A percentile compares a stretch with the other conserved stretches of the same genome.
phyloP scores from a whole-genome alignment of 257 asterid genomes.

The Fraxinus americana region DNA sequence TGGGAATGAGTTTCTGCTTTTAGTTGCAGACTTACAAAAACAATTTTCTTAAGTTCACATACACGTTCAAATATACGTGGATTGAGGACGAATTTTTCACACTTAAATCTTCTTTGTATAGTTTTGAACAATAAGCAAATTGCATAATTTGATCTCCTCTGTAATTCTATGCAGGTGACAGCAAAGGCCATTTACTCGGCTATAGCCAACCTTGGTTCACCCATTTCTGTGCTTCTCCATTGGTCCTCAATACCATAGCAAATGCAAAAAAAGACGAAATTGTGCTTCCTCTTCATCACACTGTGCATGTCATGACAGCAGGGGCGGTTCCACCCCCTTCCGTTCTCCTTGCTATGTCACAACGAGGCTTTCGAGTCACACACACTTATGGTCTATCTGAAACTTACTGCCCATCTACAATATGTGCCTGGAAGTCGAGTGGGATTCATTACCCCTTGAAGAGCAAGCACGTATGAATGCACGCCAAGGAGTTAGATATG shows the following conservation, averaged over 20 bases:
- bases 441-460: constrained; percentile 73
- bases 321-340: constrained; percentile 97
- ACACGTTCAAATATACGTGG: not conserved
- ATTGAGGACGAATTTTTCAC: not conserved
- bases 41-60: not conserved
- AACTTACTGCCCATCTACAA: constrained; percentile 86
- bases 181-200: constrained; percentile 89
- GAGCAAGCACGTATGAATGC: constrained; percentile 79
- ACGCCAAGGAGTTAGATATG: constrained; percentile 78
- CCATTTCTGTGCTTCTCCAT: constrained; percentile 94
- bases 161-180: constrained; percentile 51
- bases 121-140: not conserved
- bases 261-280: constrained; percentile 66
- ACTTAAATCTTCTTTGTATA: not conserved
- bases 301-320: constrained; percentile 86
- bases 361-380: constrained; percentile 75
- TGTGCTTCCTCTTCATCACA: constrained; percentile 73
- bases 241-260: constrained; percentile 78
- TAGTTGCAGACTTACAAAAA: not conserved
- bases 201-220: constrained; percentile 71
- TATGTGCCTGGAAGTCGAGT: constrained; percentile 91
- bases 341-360: constrained; percentile 70
- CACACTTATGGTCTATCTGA: constrained; percentile 97
- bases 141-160: not conserved
- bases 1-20: not conserved